Conservation (phyloP, 176 grass and related monocot genomes). For the Zea luxurians region DNA sequence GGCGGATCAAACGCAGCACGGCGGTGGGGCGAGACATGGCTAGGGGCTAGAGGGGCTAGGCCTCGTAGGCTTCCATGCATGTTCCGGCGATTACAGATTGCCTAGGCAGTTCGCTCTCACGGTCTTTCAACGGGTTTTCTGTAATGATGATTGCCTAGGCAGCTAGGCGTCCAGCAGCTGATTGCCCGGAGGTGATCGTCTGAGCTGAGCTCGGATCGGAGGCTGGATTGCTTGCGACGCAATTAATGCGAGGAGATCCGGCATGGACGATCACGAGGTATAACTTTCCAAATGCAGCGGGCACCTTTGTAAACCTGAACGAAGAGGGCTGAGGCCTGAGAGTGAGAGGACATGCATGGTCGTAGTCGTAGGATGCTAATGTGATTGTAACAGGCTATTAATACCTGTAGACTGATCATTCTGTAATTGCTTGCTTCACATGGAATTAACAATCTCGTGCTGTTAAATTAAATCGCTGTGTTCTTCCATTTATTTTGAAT, state of each 20-base stretch:
- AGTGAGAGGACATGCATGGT: too few species aligned
- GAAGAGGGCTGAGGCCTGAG: too few species aligned
- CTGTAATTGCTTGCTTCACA: too few species aligned
- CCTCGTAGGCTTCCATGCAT: constrained; percentile 10
- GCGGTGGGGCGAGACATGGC: too few species aligned
- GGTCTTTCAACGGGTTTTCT: not conserved
- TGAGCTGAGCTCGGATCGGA: not conserved
- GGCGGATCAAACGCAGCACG: not conserved
- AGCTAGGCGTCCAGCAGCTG: too few species aligned
- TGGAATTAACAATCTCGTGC: too few species aligned
- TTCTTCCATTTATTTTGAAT: too few species aligned
- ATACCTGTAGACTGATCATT: too few species aligned
- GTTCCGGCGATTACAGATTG: not conserved
- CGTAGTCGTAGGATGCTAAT: too few species aligned
- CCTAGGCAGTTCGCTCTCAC: not conserved
- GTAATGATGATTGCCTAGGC: constrained; percentile 1
- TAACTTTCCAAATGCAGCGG: not conserved
- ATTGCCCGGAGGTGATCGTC: not conserved
- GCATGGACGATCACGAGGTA: not conserved
- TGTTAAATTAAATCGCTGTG: too few species aligned
- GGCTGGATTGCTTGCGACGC: not conserved
- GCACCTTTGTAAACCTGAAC: not conserved
- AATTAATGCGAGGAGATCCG: constrained; percentile 2
- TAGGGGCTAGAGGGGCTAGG: not conserved
- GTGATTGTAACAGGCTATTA: too few species aligned